phyloP scores from a whole-genome alignment of 2,329 filamentous ascomycete species.

The Colletotrichum cereale region DNA sequence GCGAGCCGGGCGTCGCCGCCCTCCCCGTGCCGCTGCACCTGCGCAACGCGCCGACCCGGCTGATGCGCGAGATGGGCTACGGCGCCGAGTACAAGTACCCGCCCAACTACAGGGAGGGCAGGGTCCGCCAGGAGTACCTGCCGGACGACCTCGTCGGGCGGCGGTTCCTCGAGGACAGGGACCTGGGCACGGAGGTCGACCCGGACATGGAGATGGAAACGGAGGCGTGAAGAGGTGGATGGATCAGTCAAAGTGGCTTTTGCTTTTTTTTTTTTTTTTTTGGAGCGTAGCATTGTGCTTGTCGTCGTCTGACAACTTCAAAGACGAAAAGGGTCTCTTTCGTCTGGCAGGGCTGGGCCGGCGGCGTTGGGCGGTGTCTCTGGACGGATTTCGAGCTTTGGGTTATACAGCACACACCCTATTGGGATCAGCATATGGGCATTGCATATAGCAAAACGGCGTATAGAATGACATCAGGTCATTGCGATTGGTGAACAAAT shows the following conservation, averaged over 20 bases:
- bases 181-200: conserved; percentile 85
- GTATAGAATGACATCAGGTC: neutral
- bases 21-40: conserved; percentile 89
- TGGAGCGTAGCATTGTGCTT: neutral
- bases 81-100: conserved; percentile 97
- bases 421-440: neutral
- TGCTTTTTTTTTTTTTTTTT: too few species aligned
- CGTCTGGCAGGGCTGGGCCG: neutral
- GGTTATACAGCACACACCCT: neutral
- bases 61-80: conserved; percentile 95
- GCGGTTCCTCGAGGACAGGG: conserved; percentile 81
- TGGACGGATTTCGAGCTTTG: neutral
- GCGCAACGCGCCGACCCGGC: conserved; percentile 88
- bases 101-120: conserved; percentile 86
- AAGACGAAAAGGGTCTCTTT: neutral
- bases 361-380: neutral
- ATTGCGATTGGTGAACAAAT: neutral
- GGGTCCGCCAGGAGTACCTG: conserved; percentile 90
- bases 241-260: too few species aligned
- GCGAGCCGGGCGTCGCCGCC: conserved; percentile 85
- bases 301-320: neutral
- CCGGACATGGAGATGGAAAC: conserved; percentile 67
- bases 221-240: neutral
- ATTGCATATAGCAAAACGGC: neutral
- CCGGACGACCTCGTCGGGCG: conserved; percentile 80